Base-by-base conservation (phyloP, 257 asterid genomes). In the Nicotiana paniculata region DNA sequence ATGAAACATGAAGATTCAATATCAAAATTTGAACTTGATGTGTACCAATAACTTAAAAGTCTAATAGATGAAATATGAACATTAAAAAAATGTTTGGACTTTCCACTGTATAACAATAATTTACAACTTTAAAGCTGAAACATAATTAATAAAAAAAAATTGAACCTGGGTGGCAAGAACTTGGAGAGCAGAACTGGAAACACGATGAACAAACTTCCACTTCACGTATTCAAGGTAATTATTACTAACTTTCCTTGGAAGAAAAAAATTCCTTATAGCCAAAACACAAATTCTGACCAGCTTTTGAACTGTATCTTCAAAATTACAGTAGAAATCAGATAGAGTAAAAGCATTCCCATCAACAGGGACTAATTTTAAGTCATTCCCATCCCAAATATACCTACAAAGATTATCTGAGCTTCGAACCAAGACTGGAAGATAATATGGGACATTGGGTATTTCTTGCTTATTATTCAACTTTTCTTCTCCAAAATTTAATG, bases 91-190 rank as follows among this genome's bases (percentile, higher is more conserved):
- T 2, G 12, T 43, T 9, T 43, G 51, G 51, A 43, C 3, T 43
- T 9, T 43, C 13, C 39, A 28, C 46, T 33, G 48, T 15, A 59
- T 7, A 33, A 3, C 24, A 59, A 48, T 21, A 10, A 77, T 33
- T 15, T 58, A 63, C 28, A 77, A 17, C 59, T 51, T 16, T 12
- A 53, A 76, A 35, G 63, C 53, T 37, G 54, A 80, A 62, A 43
- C 28, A 39, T 9, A 33, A 16, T 53, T 1, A 65, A 33, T 4
- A 28, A 61, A 62, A 11, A 6, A 9, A 9, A 78, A 58, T 51
- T 30, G 37, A 32, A 94, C 99, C 98, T 94, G 98, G 43, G 99
- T 96, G 3, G 99, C 99, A 81, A 94, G 95, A 89, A 96, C 97
- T 88, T 94, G 98, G 81, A 96, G 95, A 81, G 99, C 93, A 43